These are phyloP conservation scores for Psilocybe cyanescens DNA, from an alignment of 768 basidiomycete species.

Conservation along the genomic window DNA sequence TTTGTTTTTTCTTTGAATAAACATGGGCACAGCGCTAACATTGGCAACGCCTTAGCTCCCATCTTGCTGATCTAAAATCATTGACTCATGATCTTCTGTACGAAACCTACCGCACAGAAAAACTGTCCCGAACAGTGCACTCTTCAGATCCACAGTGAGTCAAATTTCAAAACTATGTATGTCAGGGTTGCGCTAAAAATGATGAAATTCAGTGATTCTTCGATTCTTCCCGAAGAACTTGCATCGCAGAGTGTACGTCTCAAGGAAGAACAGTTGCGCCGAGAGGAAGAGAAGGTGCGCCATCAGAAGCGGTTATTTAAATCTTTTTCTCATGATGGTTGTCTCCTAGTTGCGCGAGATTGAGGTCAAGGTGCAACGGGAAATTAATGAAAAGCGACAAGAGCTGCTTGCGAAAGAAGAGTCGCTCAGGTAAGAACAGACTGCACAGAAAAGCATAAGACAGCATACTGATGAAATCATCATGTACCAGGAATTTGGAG, in stretches of 20 bases:
- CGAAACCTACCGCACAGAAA: slow-evolving; percentile 98
- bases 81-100: slow-evolving; percentile 93
- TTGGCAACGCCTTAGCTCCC: slow-evolving; percentile 62
- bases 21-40: slow-evolving; percentile 3
- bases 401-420: slow-evolving; percentile 97
- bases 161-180: slow-evolving; percentile 9
- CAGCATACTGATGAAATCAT: slow-evolving; percentile 7
- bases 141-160: slow-evolving; percentile 71
- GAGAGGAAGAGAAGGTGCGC: slow-evolving; percentile 92
- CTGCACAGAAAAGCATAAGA: not conserved
- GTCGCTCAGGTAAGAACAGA: slow-evolving; percentile 70
- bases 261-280: slow-evolving; percentile 97
- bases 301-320: not conserved
- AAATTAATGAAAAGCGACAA: slow-evolving; percentile 97
- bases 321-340: slow-evolving; percentile 13
- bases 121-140: slow-evolving; percentile 89
- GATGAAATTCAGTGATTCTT: slow-evolving; percentile 64
- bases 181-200: slow-evolving; percentile 24
- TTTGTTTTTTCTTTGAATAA: slow-evolving; percentile 19
- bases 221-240: slow-evolving; percentile 94
- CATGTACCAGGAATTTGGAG: slow-evolving; percentile 72
- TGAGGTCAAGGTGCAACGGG: slow-evolving; percentile 96
- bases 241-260: slow-evolving; percentile 96
- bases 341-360: slow-evolving; percentile 84
- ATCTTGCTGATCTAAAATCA: slow-evolving; percentile 92